These are phyloP conservation scores for Phaffia tasmanica DNA, from an alignment of 768 basidiomycete genomes.

Conservation along the genomic window DNA sequence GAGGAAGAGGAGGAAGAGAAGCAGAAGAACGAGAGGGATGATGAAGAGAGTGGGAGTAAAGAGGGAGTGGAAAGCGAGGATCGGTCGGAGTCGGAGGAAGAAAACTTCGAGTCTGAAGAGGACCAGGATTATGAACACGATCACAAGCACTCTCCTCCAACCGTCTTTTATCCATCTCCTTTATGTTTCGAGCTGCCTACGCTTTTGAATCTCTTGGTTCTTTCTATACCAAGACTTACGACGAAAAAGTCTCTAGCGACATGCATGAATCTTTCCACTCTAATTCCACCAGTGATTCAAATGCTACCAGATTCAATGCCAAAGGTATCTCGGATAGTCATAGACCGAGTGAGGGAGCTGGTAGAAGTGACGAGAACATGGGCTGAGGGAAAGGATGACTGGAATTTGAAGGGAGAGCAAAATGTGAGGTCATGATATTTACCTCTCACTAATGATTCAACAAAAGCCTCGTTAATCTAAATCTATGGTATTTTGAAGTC, in stretches of 20 bases:
- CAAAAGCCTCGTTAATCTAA: too few relatives aligned
- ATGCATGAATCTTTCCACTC: constrained; percentile 4
- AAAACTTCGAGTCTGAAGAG: background rate
- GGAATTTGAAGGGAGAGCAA: constrained; percentile 18
- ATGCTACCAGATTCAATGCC: background rate
- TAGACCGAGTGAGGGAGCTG: constrained; percentile 1
- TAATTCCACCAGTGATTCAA: constrained; percentile 7
- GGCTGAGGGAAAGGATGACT: constrained; percentile 5
- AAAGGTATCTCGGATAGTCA: background rate
- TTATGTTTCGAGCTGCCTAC: constrained; percentile 6
- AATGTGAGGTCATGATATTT: background rate
- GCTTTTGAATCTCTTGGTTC: constrained; percentile 6
- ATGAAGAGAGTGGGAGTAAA: background rate
- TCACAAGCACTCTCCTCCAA: constrained; percentile 3
- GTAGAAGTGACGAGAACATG: constrained; percentile 1
- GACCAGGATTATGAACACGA: background rate
- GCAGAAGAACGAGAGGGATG: too few relatives aligned
- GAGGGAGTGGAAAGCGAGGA: background rate
- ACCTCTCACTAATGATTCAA: background rate
- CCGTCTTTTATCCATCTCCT: constrained; percentile 3
- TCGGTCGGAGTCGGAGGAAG: background rate
- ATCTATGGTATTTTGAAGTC: background rate
- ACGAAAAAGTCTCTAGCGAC: constrained; percentile 9
- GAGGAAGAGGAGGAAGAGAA: background rate
- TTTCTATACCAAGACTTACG: constrained; percentile 11